phyloP scores from a whole-genome alignment of 257 asterid species.

The Primulina huaijiensis region DNA sequence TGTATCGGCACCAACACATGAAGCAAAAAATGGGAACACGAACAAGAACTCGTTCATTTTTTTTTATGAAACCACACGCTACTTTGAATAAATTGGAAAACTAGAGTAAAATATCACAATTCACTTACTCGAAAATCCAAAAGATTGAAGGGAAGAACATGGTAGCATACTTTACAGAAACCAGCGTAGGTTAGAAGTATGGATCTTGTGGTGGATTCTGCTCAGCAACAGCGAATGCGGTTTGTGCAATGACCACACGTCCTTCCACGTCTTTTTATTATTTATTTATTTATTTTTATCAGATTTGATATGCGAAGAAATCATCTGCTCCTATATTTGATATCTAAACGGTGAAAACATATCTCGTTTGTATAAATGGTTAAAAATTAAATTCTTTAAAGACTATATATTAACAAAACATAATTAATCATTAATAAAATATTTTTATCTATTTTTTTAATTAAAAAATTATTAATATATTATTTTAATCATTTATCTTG shows the following conservation, averaged over 20 bases:
- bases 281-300: too few species aligned
- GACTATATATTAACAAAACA: too few species aligned
- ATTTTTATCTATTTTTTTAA: too few species aligned
- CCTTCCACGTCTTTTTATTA: neutral
- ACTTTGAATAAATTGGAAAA: conserved; percentile 16
- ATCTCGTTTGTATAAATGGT: too few species aligned
- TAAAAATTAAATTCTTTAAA: too few species aligned
- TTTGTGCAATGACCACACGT: conserved; percentile 37
- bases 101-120: neutral
- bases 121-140: conserved; percentile 27
- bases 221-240: conserved; percentile 18
- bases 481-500: too few species aligned
- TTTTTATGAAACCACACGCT: neutral
- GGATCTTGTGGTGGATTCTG: conserved; percentile 35
- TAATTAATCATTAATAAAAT: too few species aligned
- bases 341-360: too few species aligned
- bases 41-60: conserved; percentile 9
- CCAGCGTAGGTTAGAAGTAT: conserved; percentile 13
- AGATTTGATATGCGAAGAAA: too few species aligned
- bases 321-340: too few species aligned
- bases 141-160: conserved; percentile 4
- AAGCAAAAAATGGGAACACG: conserved; percentile 13
- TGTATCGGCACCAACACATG: conserved; percentile 25
- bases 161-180: conserved; percentile 5
- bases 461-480: too few species aligned